Conservation (phyloP, 164 flowering plant species). For the Vitis riparia region DNA sequence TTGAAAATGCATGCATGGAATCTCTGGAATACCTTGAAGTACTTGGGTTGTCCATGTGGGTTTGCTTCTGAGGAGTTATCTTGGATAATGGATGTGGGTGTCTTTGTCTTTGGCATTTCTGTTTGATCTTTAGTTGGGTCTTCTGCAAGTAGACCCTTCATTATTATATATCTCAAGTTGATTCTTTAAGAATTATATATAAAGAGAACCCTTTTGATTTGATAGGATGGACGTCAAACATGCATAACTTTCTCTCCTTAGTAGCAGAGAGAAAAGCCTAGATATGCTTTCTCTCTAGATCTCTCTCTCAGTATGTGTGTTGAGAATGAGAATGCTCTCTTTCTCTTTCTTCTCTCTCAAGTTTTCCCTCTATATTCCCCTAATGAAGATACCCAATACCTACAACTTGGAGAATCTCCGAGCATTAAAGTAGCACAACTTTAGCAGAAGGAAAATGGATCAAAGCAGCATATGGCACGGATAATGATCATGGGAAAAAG, state of each 20-base stretch:
- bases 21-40: slow-evolving; percentile 7
- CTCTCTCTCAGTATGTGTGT: slow-evolving; percentile 6
- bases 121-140: slow-evolving; percentile 13
- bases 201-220: slow-evolving; percentile 13
- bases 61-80: slow-evolving; percentile 1
- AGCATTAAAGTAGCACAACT: slow-evolving; percentile 33
- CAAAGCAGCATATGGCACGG: slow-evolving; percentile 25
- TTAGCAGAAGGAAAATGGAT: slow-evolving; percentile 31
- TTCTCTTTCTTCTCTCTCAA: slow-evolving; percentile 46
- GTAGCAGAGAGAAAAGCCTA: slow-evolving; percentile 30
- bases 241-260: slow-evolving; percentile 11
- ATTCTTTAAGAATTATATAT: not conserved
- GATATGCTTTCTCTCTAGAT: slow-evolving; percentile 14
- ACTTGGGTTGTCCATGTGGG: slow-evolving; percentile 11
- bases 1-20: slow-evolving; percentile 16
- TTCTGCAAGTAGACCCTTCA: slow-evolving; percentile 15
- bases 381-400: slow-evolving; percentile 31
- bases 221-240: slow-evolving; percentile 19
- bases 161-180: slow-evolving; percentile 2
- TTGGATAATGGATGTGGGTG: slow-evolving; percentile 13
- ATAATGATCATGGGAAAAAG: slow-evolving; percentile 29
- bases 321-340: slow-evolving; percentile 8
- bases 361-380: slow-evolving; percentile 35
- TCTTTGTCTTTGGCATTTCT: slow-evolving; percentile 1
- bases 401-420: slow-evolving; percentile 52